Conservation (phyloP, 2,329 filamentous ascomycete species). For the Sarocladium strictum region DNA sequence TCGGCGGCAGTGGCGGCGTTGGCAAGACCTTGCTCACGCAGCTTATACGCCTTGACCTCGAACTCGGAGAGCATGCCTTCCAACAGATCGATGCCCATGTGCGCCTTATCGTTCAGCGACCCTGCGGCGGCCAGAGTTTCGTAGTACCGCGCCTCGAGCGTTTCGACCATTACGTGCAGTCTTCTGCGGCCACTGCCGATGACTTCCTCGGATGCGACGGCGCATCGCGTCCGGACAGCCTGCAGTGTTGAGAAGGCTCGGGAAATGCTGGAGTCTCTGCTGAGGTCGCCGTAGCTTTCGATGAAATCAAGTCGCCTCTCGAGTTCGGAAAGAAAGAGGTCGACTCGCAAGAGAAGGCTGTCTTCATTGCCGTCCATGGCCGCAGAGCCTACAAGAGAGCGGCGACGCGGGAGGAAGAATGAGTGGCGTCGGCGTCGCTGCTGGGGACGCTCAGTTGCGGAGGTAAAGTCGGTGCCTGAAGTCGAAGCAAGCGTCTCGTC, state of each 20-base stretch:
- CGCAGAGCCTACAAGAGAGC: constrained; percentile 49
- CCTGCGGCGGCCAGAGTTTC: constrained; percentile 79
- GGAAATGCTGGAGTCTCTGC: constrained; percentile 76
- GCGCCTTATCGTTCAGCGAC: constrained; percentile 85
- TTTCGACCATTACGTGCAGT: constrained; percentile 86
- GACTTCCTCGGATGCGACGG: constrained; percentile 82
- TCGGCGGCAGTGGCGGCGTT: constrained; percentile 61
- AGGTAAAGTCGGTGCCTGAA: constrained; percentile 34
- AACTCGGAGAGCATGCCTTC: constrained; percentile 82
- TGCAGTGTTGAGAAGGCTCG: constrained; percentile 82
- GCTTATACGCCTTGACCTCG: constrained; percentile 72
- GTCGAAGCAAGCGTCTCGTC: constrained; percentile 25
- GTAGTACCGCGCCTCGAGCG: constrained; percentile 80
- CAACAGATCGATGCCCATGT: constrained; percentile 78
- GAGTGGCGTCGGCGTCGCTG: constrained; percentile 48
- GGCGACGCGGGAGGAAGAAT: constrained; percentile 47
- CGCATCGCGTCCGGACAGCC: constrained; percentile 81
- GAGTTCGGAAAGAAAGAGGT: constrained; percentile 77
- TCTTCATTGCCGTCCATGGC: constrained; percentile 58
- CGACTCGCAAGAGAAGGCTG: constrained; percentile 58
- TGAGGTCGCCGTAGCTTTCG: constrained; percentile 79
- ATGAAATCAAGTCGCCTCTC: constrained; percentile 82
- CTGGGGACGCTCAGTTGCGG: constrained; percentile 20
- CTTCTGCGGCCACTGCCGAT: constrained; percentile 80
- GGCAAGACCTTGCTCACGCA: constrained; percentile 70